Conservation (phyloP, 2,329 filamentous ascomycete genomes). For the Dendryphion nanum region DNA sequence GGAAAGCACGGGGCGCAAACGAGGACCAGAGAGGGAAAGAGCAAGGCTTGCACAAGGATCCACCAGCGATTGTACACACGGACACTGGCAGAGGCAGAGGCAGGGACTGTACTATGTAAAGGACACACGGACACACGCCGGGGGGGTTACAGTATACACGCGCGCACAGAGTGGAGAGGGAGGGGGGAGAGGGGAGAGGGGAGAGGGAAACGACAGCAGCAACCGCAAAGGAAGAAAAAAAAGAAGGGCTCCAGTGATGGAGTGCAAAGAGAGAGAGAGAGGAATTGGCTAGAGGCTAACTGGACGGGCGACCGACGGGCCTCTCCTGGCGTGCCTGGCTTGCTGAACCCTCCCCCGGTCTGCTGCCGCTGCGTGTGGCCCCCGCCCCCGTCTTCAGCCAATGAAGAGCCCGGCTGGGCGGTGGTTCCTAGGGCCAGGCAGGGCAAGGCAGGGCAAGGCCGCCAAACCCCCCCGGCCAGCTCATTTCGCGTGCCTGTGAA, state of each 20-base stretch:
- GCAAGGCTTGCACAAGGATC: neutral
- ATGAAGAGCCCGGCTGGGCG: too few species aligned
- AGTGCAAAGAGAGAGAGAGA: neutral
- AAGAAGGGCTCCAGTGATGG: neutral
- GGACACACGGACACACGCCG: neutral
- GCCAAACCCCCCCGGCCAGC: too few species aligned
- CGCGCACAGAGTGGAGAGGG: neutral
- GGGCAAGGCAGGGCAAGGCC: too few species aligned
- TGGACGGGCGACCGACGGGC: too few species aligned
- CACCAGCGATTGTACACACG: neutral
- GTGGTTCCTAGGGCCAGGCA: too few species aligned
- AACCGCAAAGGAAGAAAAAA: neutral
- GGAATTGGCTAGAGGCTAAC: neutral
- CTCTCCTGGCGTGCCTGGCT: neutral
- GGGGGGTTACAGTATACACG: too few species aligned
- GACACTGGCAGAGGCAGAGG: neutral
- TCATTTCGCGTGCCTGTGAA: too few species aligned
- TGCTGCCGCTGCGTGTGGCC: too few species aligned
- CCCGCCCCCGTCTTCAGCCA: too few species aligned
- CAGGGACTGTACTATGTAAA: too few species aligned
- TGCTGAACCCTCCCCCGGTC: too few species aligned
- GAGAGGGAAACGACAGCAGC: neutral
- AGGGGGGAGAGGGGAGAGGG: neutral
- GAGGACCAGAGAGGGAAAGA: neutral
- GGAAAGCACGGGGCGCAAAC: conserved; percentile 9